phyloP scores from a whole-genome alignment of 2,329 filamentous ascomycete genomes.

The Ceratocystis cubensis region DNA sequence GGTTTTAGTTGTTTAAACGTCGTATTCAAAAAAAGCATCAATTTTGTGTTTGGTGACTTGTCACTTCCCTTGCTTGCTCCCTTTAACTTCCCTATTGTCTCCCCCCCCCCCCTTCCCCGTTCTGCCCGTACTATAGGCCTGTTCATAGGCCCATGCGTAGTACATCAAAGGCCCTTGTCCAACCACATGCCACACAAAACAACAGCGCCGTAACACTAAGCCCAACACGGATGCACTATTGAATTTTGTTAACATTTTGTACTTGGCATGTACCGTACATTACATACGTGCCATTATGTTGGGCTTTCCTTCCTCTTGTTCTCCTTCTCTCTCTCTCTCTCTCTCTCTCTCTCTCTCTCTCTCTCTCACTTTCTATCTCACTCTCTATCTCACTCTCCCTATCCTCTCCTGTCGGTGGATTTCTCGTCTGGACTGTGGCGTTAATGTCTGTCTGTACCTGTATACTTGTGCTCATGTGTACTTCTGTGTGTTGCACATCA shows the following conservation, averaged over 20 bases:
- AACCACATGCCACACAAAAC: neutral
- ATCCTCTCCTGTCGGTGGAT: neutral
- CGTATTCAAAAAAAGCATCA: slow-evolving; percentile 3
- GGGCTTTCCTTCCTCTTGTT: neutral
- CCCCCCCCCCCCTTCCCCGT: neutral
- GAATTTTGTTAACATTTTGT: too few relatives aligned
- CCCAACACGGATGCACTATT: neutral
- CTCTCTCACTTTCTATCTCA: too few relatives aligned
- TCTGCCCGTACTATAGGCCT: neutral
- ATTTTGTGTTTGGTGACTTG: neutral
- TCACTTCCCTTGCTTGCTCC: neutral
- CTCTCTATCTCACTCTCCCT: too few relatives aligned
- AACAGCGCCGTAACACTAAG: slow-evolving; percentile 5
- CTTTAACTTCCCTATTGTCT: neutral
- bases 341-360: too few relatives aligned
- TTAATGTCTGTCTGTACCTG: too few relatives aligned
- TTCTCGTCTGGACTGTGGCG: neutral
- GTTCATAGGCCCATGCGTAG: neutral
- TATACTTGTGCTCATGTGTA: too few relatives aligned
- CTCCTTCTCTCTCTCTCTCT: too few relatives aligned
- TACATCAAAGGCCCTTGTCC: slow-evolving; percentile 1
- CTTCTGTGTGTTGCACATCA: neutral
- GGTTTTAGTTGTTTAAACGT: slow-evolving; percentile 19
- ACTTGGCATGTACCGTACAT: too few relatives aligned
- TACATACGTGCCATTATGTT: neutral